Evolutionary conservation across 305 asterid genomes (phyloP), one percentile per base, ranked within the genome.

Genomic region (Lippia alba): DNA sequence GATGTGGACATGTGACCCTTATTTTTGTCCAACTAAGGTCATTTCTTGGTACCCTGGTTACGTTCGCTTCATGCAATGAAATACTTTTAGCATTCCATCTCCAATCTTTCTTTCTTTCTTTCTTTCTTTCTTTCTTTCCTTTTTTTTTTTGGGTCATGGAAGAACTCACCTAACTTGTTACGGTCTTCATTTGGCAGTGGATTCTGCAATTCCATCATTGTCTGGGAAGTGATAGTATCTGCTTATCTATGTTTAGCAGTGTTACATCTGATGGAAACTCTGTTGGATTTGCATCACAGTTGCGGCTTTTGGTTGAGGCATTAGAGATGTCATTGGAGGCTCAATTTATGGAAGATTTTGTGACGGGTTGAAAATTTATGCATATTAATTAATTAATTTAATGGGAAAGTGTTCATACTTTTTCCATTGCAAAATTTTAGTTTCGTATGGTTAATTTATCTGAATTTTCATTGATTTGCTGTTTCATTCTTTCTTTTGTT

Each of bases 201-300:
- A 63, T 11, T 40, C 24, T 53, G 6, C 45, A 67, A 54, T 72
- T 61, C 41, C 55, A 67, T 50, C 61, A 44, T 36, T 54, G 63
- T 39, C 64, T 62, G 69, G 50, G 33, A 77, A 64, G 69, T 78
- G 34, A 41, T 78, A 66, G 53, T 54, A 64, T 64, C 64, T 63
- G 34, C 62, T 54, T 56, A 57, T 69, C 65, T 77, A 61, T 82
- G 76, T 79, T 81, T 70, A 76, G 78, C 91, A 82, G 92, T 55
- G 87, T 55, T 57, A 63, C 48, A 73, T 79, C 80, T 71, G 85
- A 74, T 79, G 87, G 87, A 85, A 85, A 79, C 75, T 74, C 76
- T 18, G 72, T 84, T 86, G 97, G 97, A 74, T 95, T 95, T 82
- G 91, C 98, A 4, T 92, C 99, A 56, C 98, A 92, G 74, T 79